These are phyloP conservation scores for Aquilaria yunnanensis DNA, from an alignment of 345 rosid genomes.

Conservation along the genomic window DNA sequence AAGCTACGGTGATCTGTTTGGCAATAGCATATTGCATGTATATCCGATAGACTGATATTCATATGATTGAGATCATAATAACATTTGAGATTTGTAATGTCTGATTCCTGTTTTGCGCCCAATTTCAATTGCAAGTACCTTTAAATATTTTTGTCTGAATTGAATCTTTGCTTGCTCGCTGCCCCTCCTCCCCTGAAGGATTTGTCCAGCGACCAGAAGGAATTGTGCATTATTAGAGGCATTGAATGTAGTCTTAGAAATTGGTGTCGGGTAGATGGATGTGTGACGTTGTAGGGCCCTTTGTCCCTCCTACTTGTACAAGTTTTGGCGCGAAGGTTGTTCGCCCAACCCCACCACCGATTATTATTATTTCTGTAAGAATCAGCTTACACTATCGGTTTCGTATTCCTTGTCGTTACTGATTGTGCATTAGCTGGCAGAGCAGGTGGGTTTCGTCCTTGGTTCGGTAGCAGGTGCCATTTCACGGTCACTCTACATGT, in stretches of 20 bases:
- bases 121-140: too few species aligned
- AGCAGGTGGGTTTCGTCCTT: constrained; percentile 20
- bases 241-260: neutral
- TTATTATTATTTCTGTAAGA: neutral
- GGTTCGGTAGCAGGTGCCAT: neutral
- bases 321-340: too few species aligned
- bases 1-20: constrained; percentile 7
- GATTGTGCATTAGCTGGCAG: constrained; percentile 34
- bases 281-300: constrained; percentile 22
- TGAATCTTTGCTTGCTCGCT: neutral
- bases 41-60: constrained; percentile 7
- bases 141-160: neutral
- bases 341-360: constrained; percentile 25
- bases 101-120: neutral
- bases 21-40: constrained; percentile 1
- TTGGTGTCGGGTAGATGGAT: constrained; percentile 3
- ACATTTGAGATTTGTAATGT: neutral
- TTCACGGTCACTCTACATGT: constrained; percentile 11
- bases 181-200: neutral
- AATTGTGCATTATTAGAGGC: constrained; percentile 7
- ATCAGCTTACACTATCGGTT: neutral
- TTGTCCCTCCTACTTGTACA: constrained; percentile 14
- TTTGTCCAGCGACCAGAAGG: neutral
- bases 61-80: neutral
- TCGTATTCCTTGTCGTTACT: constrained; percentile 18